Evolutionary conservation across 345 rosid genomes (phyloP).

Genomic region (Sisymbrium irio): DNA sequence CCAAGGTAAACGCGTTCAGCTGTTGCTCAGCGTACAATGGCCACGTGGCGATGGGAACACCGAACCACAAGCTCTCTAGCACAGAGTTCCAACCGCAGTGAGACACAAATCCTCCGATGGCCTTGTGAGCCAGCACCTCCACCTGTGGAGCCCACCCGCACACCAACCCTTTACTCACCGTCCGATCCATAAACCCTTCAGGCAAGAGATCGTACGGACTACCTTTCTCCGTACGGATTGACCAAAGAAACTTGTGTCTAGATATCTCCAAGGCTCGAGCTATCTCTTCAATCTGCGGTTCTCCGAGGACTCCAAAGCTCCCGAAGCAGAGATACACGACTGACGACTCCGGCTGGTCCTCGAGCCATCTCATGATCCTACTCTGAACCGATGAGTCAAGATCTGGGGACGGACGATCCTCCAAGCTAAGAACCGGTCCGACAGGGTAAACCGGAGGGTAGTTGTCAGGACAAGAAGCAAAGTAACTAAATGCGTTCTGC

Average conservation of each 20-base stretch:
- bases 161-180: background rate
- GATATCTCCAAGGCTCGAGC: background rate
- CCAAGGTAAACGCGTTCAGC: background rate
- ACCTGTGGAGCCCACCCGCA: background rate
- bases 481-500: background rate
- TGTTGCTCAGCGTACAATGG: constrained; percentile 43
- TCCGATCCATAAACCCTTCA: background rate
- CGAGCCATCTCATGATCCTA: background rate
- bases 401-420: background rate
- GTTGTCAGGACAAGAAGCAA: background rate
- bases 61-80: constrained; percentile 49
- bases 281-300: background rate
- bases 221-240: background rate
- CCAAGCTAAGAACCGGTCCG: background rate
- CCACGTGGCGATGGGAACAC: constrained; percentile 45
- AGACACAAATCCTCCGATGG: constrained; percentile 44
- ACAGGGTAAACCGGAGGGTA: background rate
- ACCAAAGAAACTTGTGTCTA: background rate
- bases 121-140: constrained; percentile 34
- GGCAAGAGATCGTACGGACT: background rate
- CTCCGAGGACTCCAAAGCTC: background rate
- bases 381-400: background rate
- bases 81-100: constrained; percentile 56
- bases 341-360: background rate
- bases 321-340: background rate